These are phyloP conservation scores for Escovopsis sp. DNA, from an alignment of 2,329 filamentous ascomycete genomes.

Conservation along the genomic window DNA sequence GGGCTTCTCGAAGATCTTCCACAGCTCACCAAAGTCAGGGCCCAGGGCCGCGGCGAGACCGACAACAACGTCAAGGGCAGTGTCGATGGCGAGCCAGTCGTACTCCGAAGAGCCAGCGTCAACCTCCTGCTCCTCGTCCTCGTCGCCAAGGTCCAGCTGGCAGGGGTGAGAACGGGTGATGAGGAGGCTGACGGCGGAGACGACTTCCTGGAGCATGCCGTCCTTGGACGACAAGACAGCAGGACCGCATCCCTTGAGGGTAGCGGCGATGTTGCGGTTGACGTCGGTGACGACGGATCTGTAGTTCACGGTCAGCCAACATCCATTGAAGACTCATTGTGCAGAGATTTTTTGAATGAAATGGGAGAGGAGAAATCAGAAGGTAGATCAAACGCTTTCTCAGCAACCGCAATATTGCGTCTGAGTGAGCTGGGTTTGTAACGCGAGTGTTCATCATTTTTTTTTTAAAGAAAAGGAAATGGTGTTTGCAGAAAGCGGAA, in stretches of 20 bases:
- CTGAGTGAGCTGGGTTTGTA: slow-evolving; percentile 99
- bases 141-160: slow-evolving; percentile 77
- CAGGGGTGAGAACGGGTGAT: slow-evolving; percentile 85
- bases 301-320: slow-evolving; percentile 26
- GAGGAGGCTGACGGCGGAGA: slow-evolving; percentile 61
- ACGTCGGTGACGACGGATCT: slow-evolving; percentile 87
- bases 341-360: slow-evolving; percentile 8
- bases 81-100: slow-evolving; percentile 94
- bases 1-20: slow-evolving; percentile 92
- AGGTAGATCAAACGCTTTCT: slow-evolving; percentile 49
- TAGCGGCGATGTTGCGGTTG: slow-evolving; percentile 83
- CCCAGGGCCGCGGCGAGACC: slow-evolving; percentile 75
- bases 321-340: slow-evolving; percentile 2
- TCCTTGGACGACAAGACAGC: slow-evolving; percentile 63
- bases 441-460: slow-evolving; percentile 86
- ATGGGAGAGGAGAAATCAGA: slow-evolving; percentile 17
- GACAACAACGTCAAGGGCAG: slow-evolving; percentile 78
- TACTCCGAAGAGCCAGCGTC: slow-evolving; percentile 78
- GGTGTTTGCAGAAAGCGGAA: slow-evolving; percentile 3
- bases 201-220: slow-evolving; percentile 55
- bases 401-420: slow-evolving; percentile 78
- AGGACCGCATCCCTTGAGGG: slow-evolving; percentile 81
- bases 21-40: slow-evolving; percentile 66
- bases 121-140: slow-evolving; percentile 60
- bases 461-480: slow-evolving; percentile 17